Evolutionary conservation across 2,329 filamentous ascomycete species (phyloP).

Genomic region (Verticillium albo-atrum): DNA sequence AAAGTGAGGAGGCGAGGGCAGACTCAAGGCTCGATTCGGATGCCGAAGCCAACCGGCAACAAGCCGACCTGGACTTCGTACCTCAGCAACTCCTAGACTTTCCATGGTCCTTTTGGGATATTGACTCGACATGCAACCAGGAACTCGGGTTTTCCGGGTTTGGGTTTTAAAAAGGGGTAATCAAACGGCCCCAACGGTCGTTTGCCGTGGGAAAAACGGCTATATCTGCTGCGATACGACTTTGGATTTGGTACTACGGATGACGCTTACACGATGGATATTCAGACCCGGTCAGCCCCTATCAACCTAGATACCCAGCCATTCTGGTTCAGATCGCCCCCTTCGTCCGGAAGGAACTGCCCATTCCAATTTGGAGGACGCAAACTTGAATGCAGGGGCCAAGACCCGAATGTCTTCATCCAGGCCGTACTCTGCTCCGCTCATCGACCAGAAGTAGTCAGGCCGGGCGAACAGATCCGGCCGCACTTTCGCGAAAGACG

Average conservation of each 20-base stretch:
- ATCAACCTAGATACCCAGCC: background rate
- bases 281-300: no score
- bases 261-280: no score
- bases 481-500: constrained; percentile 3
- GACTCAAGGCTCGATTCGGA: no score
- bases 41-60: background rate
- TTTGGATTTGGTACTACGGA: background rate
- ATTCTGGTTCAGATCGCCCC: constrained; percentile 8
- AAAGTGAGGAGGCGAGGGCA: background rate
- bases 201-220: no score
- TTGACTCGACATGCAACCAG: background rate
- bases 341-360: constrained; percentile 4
- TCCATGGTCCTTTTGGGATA: background rate
- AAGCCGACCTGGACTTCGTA: background rate
- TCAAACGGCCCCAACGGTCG: background rate
- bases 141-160: background rate
- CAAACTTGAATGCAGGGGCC: constrained; percentile 6
- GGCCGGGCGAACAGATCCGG: constrained; percentile 7
- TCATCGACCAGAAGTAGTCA: constrained; percentile 9
- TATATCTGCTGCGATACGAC: background rate
- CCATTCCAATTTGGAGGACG: constrained; percentile 4
- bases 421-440: constrained; percentile 7
- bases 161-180: background rate
- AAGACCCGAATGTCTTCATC: constrained; percentile 6
- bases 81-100: background rate